Percentiles rank a stretch among this genome's conserved stretches.
Evolutionary conservation across 2,329 filamentous ascomycete genomes (phyloP).

Genomic region (Colletotrichum limetticola): DNA sequence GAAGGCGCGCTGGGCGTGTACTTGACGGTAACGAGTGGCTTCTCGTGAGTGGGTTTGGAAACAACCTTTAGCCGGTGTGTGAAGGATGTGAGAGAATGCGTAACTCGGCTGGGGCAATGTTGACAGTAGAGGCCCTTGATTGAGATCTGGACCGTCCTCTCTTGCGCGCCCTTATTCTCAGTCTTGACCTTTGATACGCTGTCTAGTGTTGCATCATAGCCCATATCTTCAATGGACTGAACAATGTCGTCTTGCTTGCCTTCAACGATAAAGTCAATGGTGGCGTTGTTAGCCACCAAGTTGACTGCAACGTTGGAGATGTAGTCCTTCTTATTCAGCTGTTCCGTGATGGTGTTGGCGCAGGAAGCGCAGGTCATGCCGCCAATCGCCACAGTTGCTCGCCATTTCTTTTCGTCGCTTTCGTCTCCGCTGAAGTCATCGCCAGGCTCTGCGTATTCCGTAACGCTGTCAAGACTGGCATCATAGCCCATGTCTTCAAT

Average conservation of each 20-base stretch:
- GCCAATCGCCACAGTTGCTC: conserved; percentile 67
- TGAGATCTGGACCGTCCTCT: conserved; percentile 71
- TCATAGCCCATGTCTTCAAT: conserved; percentile 76
- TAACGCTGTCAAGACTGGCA: conserved; percentile 65
- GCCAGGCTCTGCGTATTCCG: conserved; percentile 53
- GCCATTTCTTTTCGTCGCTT: conserved; percentile 48
- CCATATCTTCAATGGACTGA: conserved; percentile 61
- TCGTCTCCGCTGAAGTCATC: conserved; percentile 49
- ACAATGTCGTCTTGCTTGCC: conserved; percentile 34
- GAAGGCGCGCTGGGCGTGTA: conserved; percentile 76
- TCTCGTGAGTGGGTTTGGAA: conserved; percentile 64
- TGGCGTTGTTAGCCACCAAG: conserved; percentile 69
- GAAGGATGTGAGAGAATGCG: conserved; percentile 64
- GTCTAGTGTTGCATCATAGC: conserved; percentile 68
- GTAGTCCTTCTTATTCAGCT: conserved; percentile 66
- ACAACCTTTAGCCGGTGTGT: conserved; percentile 63
- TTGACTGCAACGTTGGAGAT: conserved; percentile 65
- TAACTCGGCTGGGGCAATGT: conserved; percentile 73
- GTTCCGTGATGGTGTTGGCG: conserved; percentile 69
- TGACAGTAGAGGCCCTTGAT: conserved; percentile 81
- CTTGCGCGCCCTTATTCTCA: conserved; percentile 39
- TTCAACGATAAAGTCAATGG: conserved; percentile 55
- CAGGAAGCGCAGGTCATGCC: conserved; percentile 83
- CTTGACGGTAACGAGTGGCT: conserved; percentile 75
- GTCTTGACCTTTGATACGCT: conserved; percentile 48